These are phyloP conservation scores for Herpotrichia juniperi DNA, from an alignment of 2,329 filamentous ascomycete species.

Conservation along the genomic window DNA sequence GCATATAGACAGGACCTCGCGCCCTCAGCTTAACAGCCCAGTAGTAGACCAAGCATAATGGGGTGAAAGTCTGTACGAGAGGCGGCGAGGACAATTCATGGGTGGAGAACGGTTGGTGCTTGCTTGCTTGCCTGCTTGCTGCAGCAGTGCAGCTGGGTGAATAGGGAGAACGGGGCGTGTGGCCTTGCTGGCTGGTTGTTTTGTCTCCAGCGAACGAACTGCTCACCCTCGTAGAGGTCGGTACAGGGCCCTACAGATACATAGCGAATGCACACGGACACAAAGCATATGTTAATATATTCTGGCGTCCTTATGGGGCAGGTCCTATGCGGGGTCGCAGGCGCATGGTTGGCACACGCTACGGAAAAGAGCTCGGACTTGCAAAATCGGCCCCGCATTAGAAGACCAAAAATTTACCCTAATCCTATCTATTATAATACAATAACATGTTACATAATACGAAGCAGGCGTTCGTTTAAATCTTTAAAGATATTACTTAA, in stretches of 20 bases:
- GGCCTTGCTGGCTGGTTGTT: not conserved
- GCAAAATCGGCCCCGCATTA: too few species aligned
- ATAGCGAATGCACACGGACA: slow-evolving; percentile 11
- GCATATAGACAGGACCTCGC: slow-evolving; percentile 18
- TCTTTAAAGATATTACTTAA: too few species aligned
- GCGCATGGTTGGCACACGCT: too few species aligned
- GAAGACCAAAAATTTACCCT: too few species aligned
- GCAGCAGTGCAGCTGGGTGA: slow-evolving; percentile 4
- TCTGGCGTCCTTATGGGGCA: slow-evolving; percentile 5
- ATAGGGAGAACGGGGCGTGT: slow-evolving; percentile 1
- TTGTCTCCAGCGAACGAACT: not conserved
- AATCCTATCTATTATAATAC: too few species aligned
- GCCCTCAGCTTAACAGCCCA: slow-evolving; percentile 4
- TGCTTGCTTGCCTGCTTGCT: not conserved
- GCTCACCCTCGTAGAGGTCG: not conserved
- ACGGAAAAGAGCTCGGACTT: too few species aligned
- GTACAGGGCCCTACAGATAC: slow-evolving; percentile 8
- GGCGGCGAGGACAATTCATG: slow-evolving; percentile 1
- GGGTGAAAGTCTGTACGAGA: slow-evolving; percentile 6
- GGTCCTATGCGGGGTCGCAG: not conserved
- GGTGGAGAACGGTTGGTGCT: not conserved
- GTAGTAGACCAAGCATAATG: slow-evolving; percentile 1
- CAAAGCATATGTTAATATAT: slow-evolving; percentile 17
- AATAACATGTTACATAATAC: too few species aligned
- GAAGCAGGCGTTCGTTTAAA: too few species aligned